Base-by-base conservation (phyloP, 2,329 filamentous ascomycete species). In the Alternaria sp. region DNA sequence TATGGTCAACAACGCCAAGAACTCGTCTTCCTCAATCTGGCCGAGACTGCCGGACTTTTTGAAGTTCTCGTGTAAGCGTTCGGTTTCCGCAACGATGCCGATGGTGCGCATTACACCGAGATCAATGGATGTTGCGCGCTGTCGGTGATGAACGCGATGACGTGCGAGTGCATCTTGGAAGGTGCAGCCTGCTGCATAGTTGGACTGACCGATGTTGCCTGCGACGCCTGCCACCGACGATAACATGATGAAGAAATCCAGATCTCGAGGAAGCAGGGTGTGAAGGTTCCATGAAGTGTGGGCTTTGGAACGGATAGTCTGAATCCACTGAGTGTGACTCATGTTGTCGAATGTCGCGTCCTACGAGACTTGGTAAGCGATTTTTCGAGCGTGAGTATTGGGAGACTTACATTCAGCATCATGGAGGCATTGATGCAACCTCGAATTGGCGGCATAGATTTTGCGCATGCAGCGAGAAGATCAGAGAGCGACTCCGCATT, bases 131-230 rank as follows among this genome's bases (percentile, higher is more conserved):
- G 23, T 44, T 6, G 57, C 57, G 11, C 32, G 15, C n/a, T 52
- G 49, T 26, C n/a, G 49, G 2, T 50, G 46, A 10, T 19, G 40
- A 13, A 40, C 36, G 2, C 58, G 58, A 17, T 54, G 44, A 25
- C 58, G 62, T 8, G 66, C 68, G 5, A 71, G 50, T 2, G 55
- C 55, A 6, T 62, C 60, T 30, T 54, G 47, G 25, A 49, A 62
- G 3, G 55, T 62, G 40, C 54, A 54, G 6, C 49, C 60, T 4
- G 55, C 40, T 5, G 54, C 55, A 6, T 62, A 62, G 47, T 62
- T 62, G 13, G 54, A 47, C 23, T 59, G 60, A 11, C 47, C 60
- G 0, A 25, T 26, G 17, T 59, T 47, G 4, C 60, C 60, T 7
- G 44, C 19, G 5, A 59, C 44, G 5, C 46, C 56, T 11, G 56